Evolutionary conservation across 768 basidiomycete species (phyloP), one percentile per base, ranked within the genome.

Genomic region (Exsudoporus frostii): DNA sequence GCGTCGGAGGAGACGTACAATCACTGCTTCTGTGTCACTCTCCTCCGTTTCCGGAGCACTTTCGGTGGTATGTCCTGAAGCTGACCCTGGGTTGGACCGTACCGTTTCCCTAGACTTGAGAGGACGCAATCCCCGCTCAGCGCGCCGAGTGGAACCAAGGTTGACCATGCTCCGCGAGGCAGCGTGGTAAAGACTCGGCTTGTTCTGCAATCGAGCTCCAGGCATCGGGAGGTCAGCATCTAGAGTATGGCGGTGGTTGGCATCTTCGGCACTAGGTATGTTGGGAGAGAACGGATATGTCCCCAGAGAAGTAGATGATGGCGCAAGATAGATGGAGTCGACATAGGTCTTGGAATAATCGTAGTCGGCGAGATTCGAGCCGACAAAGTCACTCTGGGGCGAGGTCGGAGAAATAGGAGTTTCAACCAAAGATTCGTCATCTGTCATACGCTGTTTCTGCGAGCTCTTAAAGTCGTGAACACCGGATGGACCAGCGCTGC

Each of bases 101-200:
- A 55, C 30, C 5, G 36, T 50, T 34, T 65, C 60, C 20, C 48
- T 45, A 1, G 67, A 50, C 29, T 34, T 68, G 57, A 49, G 64
- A 42, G 37, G 53, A n/a, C 5, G 44, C 61, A 48, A 33, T 19
- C 33, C 57, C 53, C 57, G 48, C 64, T 69, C 63, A 69, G 64
- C 53, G 61, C 68, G 61, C 47, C 46, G 67, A 59, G 59, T 48
- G n/a, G 67, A 59, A 20, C 68, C 57, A 15, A 88, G 68, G 63
- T 88, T 79, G 47, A 86, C 66, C 78, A 88, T 79, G 63, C 87
- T 89, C 60, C 70, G 76, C 45, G 86, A 88, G 0, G 79, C 78
- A 36, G 76, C 79, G 48, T 80, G 82, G 62, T 82, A 82, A 62
- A 86, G 75, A 44, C 72, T 71, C 6, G 82, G 79, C 20, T 71